These are phyloP conservation scores for Calocera viscosa DNA, from an alignment of 768 basidiomycete species.

Conservation along the genomic window DNA sequence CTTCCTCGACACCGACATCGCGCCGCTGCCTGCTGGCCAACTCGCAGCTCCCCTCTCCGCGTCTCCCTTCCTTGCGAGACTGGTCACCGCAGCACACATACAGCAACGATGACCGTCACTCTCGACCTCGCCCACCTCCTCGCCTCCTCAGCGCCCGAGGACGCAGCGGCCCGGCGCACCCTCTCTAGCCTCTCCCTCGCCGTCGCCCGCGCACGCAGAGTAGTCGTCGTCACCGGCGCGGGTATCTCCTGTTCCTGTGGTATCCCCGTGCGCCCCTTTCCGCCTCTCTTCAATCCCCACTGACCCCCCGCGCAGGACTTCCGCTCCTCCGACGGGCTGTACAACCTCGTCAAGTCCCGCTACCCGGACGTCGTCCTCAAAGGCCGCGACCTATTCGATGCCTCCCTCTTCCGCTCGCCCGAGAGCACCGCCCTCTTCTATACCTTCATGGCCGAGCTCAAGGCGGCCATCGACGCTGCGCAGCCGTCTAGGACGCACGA, in stretches of 20 bases:
- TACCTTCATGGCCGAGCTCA: constrained; percentile 86
- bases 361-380: constrained; percentile 74
- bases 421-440: constrained; percentile 83
- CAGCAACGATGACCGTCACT: constrained; percentile 17
- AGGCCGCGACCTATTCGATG: constrained; percentile 91
- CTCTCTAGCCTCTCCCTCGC: constrained; percentile 59
- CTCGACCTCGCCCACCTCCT: constrained; percentile 23
- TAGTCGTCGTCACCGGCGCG: constrained; percentile 85
- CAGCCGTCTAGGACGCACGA: constrained; percentile 73
- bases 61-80: background rate
- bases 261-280: constrained; percentile 63
- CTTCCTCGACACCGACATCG: too few relatives aligned
- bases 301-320: constrained; percentile 56
- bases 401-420: constrained; percentile 75
- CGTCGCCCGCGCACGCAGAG: constrained; percentile 73
- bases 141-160: constrained; percentile 17
- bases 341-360: constrained; percentile 75
- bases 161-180: constrained; percentile 24
- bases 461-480: constrained; percentile 66
- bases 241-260: constrained; percentile 95
- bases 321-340: constrained; percentile 84
- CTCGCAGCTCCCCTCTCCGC: background rate
- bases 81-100: background rate
- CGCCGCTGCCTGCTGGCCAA: too few relatives aligned
- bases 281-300: constrained; percentile 5